phyloP scores from a whole-genome alignment of 306 rosid genomes.

The Inga oerstediana region DNA sequence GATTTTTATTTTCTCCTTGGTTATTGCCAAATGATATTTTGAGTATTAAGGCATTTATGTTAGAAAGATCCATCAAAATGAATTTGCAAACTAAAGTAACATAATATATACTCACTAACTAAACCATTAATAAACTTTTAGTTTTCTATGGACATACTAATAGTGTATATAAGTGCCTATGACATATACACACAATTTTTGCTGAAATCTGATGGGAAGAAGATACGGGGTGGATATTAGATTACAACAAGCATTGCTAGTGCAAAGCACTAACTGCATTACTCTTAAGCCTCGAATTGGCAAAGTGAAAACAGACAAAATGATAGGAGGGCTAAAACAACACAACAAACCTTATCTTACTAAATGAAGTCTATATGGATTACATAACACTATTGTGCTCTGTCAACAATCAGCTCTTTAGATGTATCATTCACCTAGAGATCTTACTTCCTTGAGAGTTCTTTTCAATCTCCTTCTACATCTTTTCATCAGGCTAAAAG shows the following conservation, averaged over 20 bases:
- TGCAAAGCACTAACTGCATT: neutral
- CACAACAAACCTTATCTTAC: neutral
- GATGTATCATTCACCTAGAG: neutral
- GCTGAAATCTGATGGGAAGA: neutral
- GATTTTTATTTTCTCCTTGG: constrained; percentile 15
- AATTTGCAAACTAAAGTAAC: constrained; percentile 18
- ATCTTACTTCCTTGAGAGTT: neutral
- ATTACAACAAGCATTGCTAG: neutral
- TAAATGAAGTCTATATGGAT: neutral
- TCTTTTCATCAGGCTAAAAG: neutral
- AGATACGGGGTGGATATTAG: neutral
- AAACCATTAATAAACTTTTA: neutral
- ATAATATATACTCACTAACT: neutral
- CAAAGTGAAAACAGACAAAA: neutral
- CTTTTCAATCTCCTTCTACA: neutral
- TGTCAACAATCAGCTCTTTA: neutral
- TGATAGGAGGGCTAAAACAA: neutral
- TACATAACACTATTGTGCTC: neutral
- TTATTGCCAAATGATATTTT: neutral
- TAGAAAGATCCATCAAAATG: neutral
- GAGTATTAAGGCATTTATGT: constrained; percentile 16
- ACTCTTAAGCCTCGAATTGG: neutral
- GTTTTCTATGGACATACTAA: neutral
- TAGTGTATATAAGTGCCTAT: neutral
- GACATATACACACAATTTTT: neutral